A percentile compares a stretch with the other conserved stretches of the same genome.
phyloP scores from a whole-genome alignment of 768 basidiomycete genomes.

The Nidularia sp. region DNA sequence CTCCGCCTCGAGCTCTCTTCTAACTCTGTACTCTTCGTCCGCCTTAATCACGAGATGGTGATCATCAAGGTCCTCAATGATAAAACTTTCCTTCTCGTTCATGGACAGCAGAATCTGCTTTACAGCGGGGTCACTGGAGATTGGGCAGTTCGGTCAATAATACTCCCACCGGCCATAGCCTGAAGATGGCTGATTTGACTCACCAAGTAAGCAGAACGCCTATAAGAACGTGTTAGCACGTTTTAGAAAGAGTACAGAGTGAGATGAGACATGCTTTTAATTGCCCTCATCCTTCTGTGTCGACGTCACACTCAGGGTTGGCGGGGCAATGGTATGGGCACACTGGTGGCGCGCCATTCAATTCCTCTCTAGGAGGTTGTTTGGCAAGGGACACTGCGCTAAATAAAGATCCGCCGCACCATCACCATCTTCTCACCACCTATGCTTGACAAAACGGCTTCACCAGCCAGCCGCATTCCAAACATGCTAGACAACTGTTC shows the following conservation, averaged over 20 bases:
- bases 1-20: slow-evolving; percentile 72
- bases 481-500: too few relatives aligned
- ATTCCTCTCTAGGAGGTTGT: neutral
- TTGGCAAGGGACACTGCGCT: too few relatives aligned
- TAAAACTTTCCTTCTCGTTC: slow-evolving; percentile 78
- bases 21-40: slow-evolving; percentile 73
- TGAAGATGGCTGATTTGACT: slow-evolving; percentile 12
- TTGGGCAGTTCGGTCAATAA: neutral
- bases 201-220: slow-evolving; percentile 70
- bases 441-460: too few relatives aligned
- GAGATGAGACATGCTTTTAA: slow-evolving; percentile 49
- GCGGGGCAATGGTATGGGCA: slow-evolving; percentile 1
- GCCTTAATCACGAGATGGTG: slow-evolving; percentile 80
- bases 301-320: neutral
- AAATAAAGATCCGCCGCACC: too few relatives aligned
- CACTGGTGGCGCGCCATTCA: neutral
- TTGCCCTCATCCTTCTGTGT: slow-evolving; percentile 47
- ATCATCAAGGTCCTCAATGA: slow-evolving; percentile 86
- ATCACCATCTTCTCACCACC: neutral
- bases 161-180: neutral
- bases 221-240: slow-evolving; percentile 16
- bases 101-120: slow-evolving; percentile 82
- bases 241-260: neutral
- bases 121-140: slow-evolving; percentile 75
- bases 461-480: too few relatives aligned